These are phyloP conservation scores for Cystofilobasidium ferigula DNA, from an alignment of 768 basidiomycete species.

Conservation along the genomic window DNA sequence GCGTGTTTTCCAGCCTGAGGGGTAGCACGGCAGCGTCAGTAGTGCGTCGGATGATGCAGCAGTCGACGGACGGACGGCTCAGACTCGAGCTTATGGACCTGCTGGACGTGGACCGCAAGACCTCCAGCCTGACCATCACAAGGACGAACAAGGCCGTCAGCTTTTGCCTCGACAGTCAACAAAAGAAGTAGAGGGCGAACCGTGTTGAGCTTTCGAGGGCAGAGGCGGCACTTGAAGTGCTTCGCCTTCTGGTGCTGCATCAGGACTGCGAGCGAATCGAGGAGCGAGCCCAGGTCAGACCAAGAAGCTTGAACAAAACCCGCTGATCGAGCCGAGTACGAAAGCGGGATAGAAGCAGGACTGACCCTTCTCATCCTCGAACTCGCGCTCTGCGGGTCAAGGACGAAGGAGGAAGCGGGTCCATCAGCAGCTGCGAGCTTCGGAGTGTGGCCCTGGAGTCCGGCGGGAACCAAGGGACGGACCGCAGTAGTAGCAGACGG, in stretches of 20 bases:
- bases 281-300: too few relatives aligned
- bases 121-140: conserved; percentile 66
- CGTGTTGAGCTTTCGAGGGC: conserved; percentile 76
- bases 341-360: conserved; percentile 23
- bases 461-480: neutral
- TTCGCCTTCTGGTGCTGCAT: conserved; percentile 99
- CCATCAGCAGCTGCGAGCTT: neutral
- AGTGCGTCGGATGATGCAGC: conserved; percentile 10
- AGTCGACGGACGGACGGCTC: conserved; percentile 53
- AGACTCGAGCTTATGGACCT: conserved; percentile 97
- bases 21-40: neutral
- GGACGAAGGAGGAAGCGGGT: neutral
- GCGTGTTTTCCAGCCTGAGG: conserved; percentile 76
- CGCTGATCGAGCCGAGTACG: neutral
- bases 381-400: conserved; percentile 60
- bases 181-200: conserved; percentile 20
- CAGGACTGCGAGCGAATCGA: conserved; percentile 66
- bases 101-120: conserved; percentile 92
- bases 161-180: neutral
- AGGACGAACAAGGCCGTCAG: too few relatives aligned
- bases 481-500: conserved; percentile 27
- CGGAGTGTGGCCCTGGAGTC: neutral
- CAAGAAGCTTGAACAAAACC: too few relatives aligned
- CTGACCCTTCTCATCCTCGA: conserved; percentile 96
- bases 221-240: conserved; percentile 96